Base-by-base conservation (phyloP, 2,329 filamentous ascomycete species). In the Akanthomyces lecanii region DNA sequence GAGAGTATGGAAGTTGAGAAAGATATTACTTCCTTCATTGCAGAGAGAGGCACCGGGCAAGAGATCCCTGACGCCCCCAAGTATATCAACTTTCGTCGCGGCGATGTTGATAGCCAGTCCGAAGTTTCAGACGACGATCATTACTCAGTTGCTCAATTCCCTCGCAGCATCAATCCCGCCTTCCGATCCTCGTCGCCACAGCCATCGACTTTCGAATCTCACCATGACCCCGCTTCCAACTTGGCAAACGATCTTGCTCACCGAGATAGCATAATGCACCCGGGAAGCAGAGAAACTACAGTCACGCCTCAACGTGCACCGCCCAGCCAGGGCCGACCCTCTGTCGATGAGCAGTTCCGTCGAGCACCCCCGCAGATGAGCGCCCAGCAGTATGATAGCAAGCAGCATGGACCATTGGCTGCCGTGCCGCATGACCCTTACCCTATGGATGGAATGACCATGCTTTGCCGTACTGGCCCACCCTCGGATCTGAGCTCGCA, bases 11-110 rank as follows among this genome's bases (percentile, higher is more conserved):
- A 99, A 70, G 95, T 99, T 2, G 93, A 97, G 74, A 96, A 94
- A 74, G 96, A 99, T 73, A 97, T 99, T 66, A 79, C 86, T 25
- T 80, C 77, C 66, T 99, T 99, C 78, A 99, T 99, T 77, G 89
- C 84, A 66, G 92, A 96, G 54, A 85, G 79, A 67, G 94, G 94
- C 25, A 99, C 95, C 3, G 93, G 95, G 5, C 94, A 98, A 75
- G 96, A 99, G 74, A 99, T 99, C 53, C 96, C 95, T 1, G 95
- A 97, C 74, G 87, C 95, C 28, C 95, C 95, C 50, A 97, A 92
- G 75, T 99, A 97, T 75, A 97, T 99, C 85, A 97, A 99, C 79
- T 99, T 98, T 75, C 96, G 92, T 74, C 89, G 95, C 12, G 95
- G 94, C 18, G 93, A 97, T 73, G 77, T 89, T 61, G 95, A 99